These are phyloP conservation scores for Apophysomyces elegans DNA, from an alignment of 371 early-diverging fungal genomes.

Conservation along the genomic window DNA sequence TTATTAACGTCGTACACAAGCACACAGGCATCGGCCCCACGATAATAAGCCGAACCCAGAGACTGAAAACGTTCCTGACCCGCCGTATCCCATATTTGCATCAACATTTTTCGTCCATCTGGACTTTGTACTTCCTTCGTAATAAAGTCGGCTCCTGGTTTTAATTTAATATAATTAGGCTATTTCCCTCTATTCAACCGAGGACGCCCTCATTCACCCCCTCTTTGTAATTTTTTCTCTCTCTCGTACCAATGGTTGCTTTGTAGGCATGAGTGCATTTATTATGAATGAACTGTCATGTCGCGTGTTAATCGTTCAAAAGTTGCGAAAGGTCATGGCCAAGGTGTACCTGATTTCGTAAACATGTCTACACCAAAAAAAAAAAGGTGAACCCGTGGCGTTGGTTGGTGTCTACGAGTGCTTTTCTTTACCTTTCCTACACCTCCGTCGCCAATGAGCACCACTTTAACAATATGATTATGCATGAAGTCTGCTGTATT, in stretches of 20 bases:
- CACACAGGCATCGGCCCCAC: slow-evolving; percentile 98
- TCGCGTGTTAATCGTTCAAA: background rate
- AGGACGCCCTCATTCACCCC: too few relatives aligned
- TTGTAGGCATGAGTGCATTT: slow-evolving; percentile 96
- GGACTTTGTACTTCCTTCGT: slow-evolving; percentile 86
- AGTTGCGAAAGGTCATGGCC: too few relatives aligned
- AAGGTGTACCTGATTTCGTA: slow-evolving; percentile 59
- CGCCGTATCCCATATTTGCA: slow-evolving; percentile 63
- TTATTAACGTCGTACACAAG: slow-evolving; percentile 96
- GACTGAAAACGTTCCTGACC: slow-evolving; percentile 97
- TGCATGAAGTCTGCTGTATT: slow-evolving; percentile 16
- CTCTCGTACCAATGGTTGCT: slow-evolving; percentile 87
- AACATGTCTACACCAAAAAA: slow-evolving; percentile 46
- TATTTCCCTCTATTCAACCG: background rate
- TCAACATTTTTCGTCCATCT: slow-evolving; percentile 73
- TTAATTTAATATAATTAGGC: background rate
- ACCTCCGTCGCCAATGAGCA: slow-evolving; percentile 83
- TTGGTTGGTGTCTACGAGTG: slow-evolving; percentile 14
- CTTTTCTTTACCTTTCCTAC: slow-evolving; percentile 83
- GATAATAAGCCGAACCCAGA: slow-evolving; percentile 95
- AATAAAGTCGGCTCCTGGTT: slow-evolving; percentile 82
- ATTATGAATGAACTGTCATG: slow-evolving; percentile 83
- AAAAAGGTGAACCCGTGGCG: background rate
- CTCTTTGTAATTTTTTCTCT: background rate
- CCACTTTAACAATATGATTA: slow-evolving; percentile 69